Conservation (phyloP, 2,329 filamentous ascomycete species). For the Lasiodiplodia sp. region DNA sequence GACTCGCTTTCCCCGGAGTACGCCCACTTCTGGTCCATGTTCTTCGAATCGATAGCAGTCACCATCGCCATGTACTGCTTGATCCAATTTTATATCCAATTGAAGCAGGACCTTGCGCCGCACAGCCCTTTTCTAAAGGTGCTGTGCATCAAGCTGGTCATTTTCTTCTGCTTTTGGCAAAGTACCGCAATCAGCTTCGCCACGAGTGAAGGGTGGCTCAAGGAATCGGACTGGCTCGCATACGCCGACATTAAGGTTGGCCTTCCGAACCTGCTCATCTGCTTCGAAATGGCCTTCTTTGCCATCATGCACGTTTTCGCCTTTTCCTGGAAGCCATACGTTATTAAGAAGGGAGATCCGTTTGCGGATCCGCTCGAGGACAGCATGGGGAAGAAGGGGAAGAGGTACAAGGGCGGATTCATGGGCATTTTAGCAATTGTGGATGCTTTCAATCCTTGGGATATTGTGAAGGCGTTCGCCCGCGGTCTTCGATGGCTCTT, state of each 20-base stretch:
- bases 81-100: conserved; percentile 84
- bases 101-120: conserved; percentile 71
- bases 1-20: conserved; percentile 79
- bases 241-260: conserved; percentile 82
- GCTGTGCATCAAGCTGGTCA: conserved; percentile 85
- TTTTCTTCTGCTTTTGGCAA: conserved; percentile 93
- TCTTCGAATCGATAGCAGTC: conserved; percentile 75
- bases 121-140: conserved; percentile 82
- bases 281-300: conserved; percentile 86
- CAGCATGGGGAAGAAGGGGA: conserved; percentile 29
- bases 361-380: conserved; percentile 38
- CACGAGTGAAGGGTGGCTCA: conserved; percentile 67
- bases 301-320: conserved; percentile 81
- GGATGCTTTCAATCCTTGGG: conserved; percentile 81
- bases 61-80: conserved; percentile 88
- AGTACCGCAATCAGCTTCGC: conserved; percentile 65
- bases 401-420: conserved; percentile 54
- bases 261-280: conserved; percentile 78
- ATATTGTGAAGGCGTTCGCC: conserved; percentile 80
- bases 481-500: conserved; percentile 83
- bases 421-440: conserved; percentile 70
- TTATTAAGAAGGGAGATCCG: conserved; percentile 38
- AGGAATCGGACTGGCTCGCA: conserved; percentile 67
- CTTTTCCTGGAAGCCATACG: conserved; percentile 79
- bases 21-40: conserved; percentile 82